Percentiles rank a stretch among this genome's conserved stretches.
Evolutionary conservation across 257 asterid species (phyloP).

Genomic region (Plantago ovata): DNA sequence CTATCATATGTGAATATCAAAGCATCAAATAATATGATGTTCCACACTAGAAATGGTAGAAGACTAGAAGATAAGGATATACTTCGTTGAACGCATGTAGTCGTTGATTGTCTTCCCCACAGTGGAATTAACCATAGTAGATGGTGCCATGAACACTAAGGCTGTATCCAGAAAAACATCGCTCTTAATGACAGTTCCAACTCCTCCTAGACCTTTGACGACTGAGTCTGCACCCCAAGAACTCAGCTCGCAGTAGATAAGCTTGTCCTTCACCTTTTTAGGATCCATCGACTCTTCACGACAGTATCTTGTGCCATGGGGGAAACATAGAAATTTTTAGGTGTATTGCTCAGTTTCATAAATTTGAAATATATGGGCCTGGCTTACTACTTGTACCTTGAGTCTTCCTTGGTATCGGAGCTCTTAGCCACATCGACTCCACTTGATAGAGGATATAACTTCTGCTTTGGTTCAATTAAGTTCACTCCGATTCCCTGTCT

Average conservation of each 20-base stretch:
- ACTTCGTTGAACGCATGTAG: slow-evolving; percentile 65
- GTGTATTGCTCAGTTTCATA: background rate
- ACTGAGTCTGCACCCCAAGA: slow-evolving; percentile 69
- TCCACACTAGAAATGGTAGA: no score
- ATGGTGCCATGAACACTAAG: slow-evolving; percentile 72
- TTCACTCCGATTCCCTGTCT: slow-evolving; percentile 72
- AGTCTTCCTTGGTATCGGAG: slow-evolving; percentile 39
- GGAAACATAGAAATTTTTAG: background rate
- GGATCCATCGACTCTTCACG: slow-evolving; percentile 74
- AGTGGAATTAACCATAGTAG: slow-evolving; percentile 58
- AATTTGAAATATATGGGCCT: background rate
- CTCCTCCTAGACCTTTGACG: slow-evolving; percentile 68
- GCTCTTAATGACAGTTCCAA: slow-evolving; percentile 59
- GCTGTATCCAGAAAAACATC: slow-evolving; percentile 57
- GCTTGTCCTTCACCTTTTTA: slow-evolving; percentile 69
- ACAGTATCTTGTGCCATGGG: slow-evolving; percentile 35
- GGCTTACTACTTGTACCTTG: slow-evolving; percentile 33
- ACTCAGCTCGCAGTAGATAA: slow-evolving; percentile 59
- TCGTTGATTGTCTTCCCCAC: slow-evolving; percentile 43
- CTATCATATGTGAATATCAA: background rate
- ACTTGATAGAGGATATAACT: slow-evolving; percentile 56
- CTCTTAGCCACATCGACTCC: slow-evolving; percentile 67
- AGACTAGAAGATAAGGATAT: background rate
- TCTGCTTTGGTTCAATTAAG: slow-evolving; percentile 51
- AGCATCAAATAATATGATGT: no score